These are phyloP conservation scores for Cryptococcus sp. DNA, from an alignment of 1,284 basidiomycete genomes.

Conservation along the genomic window DNA sequence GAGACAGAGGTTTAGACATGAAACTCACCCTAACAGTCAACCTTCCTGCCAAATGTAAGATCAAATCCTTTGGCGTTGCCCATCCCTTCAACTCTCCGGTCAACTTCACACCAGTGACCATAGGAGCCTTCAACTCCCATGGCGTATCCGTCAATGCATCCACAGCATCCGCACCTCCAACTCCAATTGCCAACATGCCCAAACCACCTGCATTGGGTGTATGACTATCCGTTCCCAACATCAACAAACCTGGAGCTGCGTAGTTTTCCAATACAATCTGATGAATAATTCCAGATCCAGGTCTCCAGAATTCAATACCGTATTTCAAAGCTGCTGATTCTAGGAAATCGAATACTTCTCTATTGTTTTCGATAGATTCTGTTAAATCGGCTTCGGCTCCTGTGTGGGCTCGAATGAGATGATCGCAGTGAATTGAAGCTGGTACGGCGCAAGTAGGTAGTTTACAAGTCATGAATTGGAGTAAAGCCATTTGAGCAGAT, in stretches of 20 bases:
- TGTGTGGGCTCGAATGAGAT: slow-evolving; percentile 78
- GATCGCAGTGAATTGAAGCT: slow-evolving; percentile 92
- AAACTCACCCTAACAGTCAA: slow-evolving; percentile 79
- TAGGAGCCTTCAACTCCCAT: slow-evolving; percentile 96
- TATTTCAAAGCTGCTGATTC: slow-evolving; percentile 93
- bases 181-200: slow-evolving; percentile 96
- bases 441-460: slow-evolving; percentile 77
- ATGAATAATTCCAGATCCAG: slow-evolving; percentile 86
- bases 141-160: slow-evolving; percentile 97
- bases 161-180: slow-evolving; percentile 97
- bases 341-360: slow-evolving; percentile 97
- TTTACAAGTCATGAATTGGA: slow-evolving; percentile 99
- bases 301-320: slow-evolving; percentile 84
- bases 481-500: slow-evolving; percentile 87
- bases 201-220: slow-evolving; percentile 98
- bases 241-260: slow-evolving; percentile 65
- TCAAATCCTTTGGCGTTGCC: slow-evolving; percentile 95
- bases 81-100: slow-evolving; percentile 85
- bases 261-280: slow-evolving; percentile 99
- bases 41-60: slow-evolving; percentile 88
- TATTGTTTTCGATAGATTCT: slow-evolving; percentile 77
- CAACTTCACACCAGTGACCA: slow-evolving; percentile 84
- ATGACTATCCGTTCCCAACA: slow-evolving; percentile 77
- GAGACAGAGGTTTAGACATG: not conserved
- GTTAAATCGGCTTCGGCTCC: slow-evolving; percentile 41